These are phyloP conservation scores for Corynascus novoguineensis DNA, from an alignment of 495 filamentous ascomycete species.

Conservation along the genomic window DNA sequence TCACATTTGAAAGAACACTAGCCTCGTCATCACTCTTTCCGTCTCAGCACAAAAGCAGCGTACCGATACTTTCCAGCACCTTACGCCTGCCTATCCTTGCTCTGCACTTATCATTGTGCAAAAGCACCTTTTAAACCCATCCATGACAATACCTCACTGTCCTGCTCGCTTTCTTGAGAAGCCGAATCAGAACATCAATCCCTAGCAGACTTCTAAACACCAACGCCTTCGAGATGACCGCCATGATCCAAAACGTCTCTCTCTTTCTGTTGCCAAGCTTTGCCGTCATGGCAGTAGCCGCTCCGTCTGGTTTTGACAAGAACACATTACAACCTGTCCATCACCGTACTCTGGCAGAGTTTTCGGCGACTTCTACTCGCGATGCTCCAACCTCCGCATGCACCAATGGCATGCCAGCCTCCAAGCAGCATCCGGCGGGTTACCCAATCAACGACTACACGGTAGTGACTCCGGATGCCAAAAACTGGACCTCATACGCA, in stretches of 20 bases:
- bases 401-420: constrained; percentile 20
- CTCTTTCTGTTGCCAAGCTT: neutral
- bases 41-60: no score
- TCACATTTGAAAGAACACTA: neutral
- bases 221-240: neutral
- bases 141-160: no score
- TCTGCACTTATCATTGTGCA: no score
- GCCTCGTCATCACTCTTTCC: neutral
- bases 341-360: neutral
- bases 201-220: neutral
- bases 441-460: constrained; percentile 25
- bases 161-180: no score
- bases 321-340: neutral
- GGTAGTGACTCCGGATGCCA: constrained; percentile 8
- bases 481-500: constrained; percentile 18
- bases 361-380: neutral
- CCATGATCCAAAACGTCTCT: neutral
- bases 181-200: no score
- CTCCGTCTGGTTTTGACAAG: neutral
- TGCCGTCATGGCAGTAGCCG: neutral
- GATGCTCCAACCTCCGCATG: constrained; percentile 12
- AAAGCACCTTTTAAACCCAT: no score
- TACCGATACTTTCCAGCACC: no score
- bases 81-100: no score
- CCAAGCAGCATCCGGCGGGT: constrained; percentile 1